Evolutionary conservation across 768 basidiomycete species (phyloP).

Genomic region (Ephemerocybe angulata): DNA sequence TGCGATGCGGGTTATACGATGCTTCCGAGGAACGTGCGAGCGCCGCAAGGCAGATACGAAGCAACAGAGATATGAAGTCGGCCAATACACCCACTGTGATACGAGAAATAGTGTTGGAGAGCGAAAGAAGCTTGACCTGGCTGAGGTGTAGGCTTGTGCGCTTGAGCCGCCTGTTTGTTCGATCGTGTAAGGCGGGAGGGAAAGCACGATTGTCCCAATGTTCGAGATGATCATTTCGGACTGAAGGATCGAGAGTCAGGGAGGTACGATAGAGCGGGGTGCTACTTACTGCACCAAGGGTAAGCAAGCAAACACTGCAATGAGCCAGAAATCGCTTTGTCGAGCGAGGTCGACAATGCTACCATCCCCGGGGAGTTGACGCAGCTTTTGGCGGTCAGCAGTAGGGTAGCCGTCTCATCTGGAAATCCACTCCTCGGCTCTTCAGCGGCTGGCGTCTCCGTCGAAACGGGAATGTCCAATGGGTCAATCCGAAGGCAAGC

Average conservation of each 20-base stretch:
- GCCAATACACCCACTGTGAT: slow-evolving; percentile 66
- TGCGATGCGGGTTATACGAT: slow-evolving; percentile 55
- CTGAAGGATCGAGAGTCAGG: slow-evolving; percentile 28
- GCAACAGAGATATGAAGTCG: slow-evolving; percentile 64
- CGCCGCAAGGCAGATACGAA: slow-evolving; percentile 36
- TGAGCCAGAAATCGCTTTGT: slow-evolving; percentile 62
- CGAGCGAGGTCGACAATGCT: slow-evolving; percentile 41
- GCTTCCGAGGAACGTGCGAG: slow-evolving; percentile 39
- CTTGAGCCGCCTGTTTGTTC: slow-evolving; percentile 15
- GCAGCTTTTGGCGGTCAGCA: slow-evolving; percentile 11
- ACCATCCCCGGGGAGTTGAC: slow-evolving; percentile 5
- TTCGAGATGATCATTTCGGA: slow-evolving; percentile 83
- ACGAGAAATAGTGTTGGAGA: slow-evolving; percentile 70
- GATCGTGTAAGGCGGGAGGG: slow-evolving; percentile 42
- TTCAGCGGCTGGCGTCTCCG: no score
- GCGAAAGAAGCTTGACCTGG: slow-evolving; percentile 69
- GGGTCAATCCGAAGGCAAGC: slow-evolving; percentile 31
- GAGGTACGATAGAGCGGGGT: not conserved
- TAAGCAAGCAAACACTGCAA: slow-evolving; percentile 48
- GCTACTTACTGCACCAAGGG: slow-evolving; percentile 65
- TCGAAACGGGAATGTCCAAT: no score
- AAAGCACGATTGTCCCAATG: slow-evolving; percentile 70
- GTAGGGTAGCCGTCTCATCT: slow-evolving; percentile 34
- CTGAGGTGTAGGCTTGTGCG: slow-evolving; percentile 42
- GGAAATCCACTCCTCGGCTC: no score